Conservation (phyloP, 129 eudicot genomes). For the Cynara cardunculus region DNA sequence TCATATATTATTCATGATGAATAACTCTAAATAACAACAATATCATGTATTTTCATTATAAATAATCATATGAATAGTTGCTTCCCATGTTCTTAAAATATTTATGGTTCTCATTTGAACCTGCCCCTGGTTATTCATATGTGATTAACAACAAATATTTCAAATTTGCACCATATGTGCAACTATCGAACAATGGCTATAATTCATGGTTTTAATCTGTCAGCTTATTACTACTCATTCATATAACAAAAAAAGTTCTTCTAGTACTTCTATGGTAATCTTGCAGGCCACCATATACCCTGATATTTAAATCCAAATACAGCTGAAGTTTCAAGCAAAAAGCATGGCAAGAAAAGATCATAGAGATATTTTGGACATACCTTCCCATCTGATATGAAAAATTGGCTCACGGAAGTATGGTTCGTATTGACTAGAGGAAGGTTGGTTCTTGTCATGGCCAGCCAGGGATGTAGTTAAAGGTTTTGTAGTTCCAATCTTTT, state of each 20-base stretch:
- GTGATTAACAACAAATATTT: background rate
- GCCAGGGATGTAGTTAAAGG: constrained; percentile 22
- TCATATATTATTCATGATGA: background rate
- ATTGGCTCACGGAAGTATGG: constrained; percentile 23
- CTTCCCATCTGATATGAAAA: constrained; percentile 50
- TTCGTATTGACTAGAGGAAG: constrained; percentile 22
- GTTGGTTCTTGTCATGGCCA: constrained; percentile 20
- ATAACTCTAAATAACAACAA: background rate
- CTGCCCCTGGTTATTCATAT: background rate
- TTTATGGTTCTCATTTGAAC: background rate
- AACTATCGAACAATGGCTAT: background rate
- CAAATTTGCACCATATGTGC: background rate
- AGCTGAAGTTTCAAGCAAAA: background rate
- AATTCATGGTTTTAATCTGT: background rate
- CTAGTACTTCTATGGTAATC: background rate
- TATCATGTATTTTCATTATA: background rate
- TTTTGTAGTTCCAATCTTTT: constrained; percentile 17
- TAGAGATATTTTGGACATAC: constrained; percentile 21
- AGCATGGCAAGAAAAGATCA: background rate
- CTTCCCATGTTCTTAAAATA: background rate
- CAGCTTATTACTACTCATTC: background rate
- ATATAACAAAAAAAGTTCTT: background rate
- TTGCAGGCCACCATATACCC: background rate
- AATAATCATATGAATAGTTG: background rate
- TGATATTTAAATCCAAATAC: background rate